phyloP scores from a whole-genome alignment of 1,284 basidiomycete species.

The Kwoniella shivajii region DNA sequence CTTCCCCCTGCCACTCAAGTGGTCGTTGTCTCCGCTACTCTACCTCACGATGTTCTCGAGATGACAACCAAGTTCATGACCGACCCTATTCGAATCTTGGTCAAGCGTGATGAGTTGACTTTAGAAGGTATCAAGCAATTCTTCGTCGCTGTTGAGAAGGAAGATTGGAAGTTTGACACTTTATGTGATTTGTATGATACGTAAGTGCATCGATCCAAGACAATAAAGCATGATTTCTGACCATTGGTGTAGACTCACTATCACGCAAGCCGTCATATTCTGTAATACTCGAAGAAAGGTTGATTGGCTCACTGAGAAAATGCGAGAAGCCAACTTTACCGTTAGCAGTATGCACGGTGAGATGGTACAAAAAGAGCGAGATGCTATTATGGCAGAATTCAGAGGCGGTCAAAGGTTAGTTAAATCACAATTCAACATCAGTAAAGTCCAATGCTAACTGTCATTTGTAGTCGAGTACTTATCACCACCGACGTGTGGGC shows the following conservation, averaged over 20 bases:
- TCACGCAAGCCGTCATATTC: constrained; percentile 99
- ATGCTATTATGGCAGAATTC: constrained; percentile 99
- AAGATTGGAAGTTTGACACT: constrained; percentile 99
- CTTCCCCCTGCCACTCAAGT: constrained; percentile 98
- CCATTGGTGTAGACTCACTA: constrained; percentile 65
- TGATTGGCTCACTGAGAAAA: constrained; percentile 98
- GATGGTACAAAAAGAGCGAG: constrained; percentile 98
- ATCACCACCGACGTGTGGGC: constrained; percentile 99
- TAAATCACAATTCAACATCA: not conserved
- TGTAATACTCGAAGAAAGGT: constrained; percentile 99
- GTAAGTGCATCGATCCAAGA: constrained; percentile 27
- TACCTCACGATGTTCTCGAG: constrained; percentile 97
- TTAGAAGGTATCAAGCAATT: constrained; percentile 99
- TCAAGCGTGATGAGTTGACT: constrained; percentile 99
- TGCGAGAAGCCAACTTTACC: constrained; percentile 95
- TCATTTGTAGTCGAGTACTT: constrained; percentile 70
- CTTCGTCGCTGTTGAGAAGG: constrained; percentile 99
- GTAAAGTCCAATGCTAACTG: not conserved
- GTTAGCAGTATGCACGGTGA: constrained; percentile 94
- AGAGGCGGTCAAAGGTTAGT: constrained; percentile 86
- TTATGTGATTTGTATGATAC: constrained; percentile 98
- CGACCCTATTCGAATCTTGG: constrained; percentile 90
- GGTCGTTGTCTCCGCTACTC: constrained; percentile 90
- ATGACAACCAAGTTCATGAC: constrained; percentile 99
- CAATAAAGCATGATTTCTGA: not conserved